A percentile compares a stretch with the other conserved stretches of the same genome.
Conservation (phyloP, 441 rosid genomes). For the Codiaeum variegatum region DNA sequence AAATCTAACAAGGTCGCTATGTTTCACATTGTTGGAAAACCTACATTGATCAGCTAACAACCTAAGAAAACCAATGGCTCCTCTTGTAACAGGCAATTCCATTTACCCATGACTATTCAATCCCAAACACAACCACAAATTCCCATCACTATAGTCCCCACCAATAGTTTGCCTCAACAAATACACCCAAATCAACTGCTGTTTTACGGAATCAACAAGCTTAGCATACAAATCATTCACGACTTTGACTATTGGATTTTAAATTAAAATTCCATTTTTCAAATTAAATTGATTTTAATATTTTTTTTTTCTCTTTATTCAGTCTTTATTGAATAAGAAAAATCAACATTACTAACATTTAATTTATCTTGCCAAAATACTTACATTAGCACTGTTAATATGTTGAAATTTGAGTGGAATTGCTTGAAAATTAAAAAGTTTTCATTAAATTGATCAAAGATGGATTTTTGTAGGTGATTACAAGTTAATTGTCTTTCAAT, state of each 20-base stretch:
- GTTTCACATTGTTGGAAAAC: constrained; percentile 24
- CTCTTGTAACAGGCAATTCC: constrained; percentile 59
- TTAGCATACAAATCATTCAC: constrained; percentile 50
- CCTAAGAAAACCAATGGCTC: constrained; percentile 49
- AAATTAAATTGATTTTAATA: no score
- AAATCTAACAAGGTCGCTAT: constrained; percentile 68
- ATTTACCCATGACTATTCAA: constrained; percentile 40
- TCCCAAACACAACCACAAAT: constrained; percentile 76
- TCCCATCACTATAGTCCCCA: constrained; percentile 64
- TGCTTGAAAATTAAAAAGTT: no score
- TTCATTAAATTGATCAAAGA: no score
- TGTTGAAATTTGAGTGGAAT: no score
- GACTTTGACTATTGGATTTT: constrained; percentile 32
- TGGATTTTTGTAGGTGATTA: no score
- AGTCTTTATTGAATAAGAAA: no score
- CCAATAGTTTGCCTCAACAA: constrained; percentile 59
- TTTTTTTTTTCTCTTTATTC: no score
- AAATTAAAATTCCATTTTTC: no score
- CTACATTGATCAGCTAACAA: constrained; percentile 73
- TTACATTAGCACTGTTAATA: no score
- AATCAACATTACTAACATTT: no score
- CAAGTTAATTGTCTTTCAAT: no score
- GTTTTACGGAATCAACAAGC: constrained; percentile 52
- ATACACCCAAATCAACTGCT: constrained; percentile 60
- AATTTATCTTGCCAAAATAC: no score